Conservation (phyloP, 176 grass and related monocot species). For the Paspalum vaginatum region DNA sequence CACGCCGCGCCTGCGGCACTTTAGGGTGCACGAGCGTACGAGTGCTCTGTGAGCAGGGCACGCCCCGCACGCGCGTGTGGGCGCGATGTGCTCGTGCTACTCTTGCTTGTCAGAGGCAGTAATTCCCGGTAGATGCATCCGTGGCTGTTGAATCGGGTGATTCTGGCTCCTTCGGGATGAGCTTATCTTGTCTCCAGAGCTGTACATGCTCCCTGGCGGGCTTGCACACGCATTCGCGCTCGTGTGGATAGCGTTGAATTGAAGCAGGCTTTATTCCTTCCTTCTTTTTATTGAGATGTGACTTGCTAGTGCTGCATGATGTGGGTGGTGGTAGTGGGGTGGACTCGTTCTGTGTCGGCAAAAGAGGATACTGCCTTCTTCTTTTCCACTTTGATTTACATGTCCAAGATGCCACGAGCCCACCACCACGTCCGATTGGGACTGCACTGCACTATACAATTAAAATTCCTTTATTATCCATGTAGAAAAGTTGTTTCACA, state of each 20-base stretch:
- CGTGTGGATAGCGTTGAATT: background rate
- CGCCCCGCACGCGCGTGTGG: no score
- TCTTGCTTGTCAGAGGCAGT: background rate
- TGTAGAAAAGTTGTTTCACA: background rate
- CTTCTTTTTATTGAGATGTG: background rate
- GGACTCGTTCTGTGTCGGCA: background rate
- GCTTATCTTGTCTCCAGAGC: background rate
- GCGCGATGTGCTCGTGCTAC: background rate
- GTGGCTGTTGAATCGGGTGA: background rate
- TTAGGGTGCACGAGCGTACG: background rate
- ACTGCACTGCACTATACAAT: background rate
- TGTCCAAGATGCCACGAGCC: constrained; percentile 4
- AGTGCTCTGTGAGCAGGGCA: background rate
- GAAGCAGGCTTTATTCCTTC: background rate
- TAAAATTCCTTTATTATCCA: background rate
- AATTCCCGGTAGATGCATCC: background rate
- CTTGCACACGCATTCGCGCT: background rate
- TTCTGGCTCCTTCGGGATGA: background rate
- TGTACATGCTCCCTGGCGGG: background rate
- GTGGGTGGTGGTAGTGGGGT: constrained; percentile 32
- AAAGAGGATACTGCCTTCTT: background rate
- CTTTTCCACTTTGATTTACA: background rate
- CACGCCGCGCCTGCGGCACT: no score
- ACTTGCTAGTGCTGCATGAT: constrained; percentile 1
- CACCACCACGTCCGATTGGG: background rate